Percentiles rank a stretch among this genome's conserved stretches.
phyloP scores from a whole-genome alignment of 1,284 basidiomycete genomes.

The Crucibulum cyathiforme region DNA sequence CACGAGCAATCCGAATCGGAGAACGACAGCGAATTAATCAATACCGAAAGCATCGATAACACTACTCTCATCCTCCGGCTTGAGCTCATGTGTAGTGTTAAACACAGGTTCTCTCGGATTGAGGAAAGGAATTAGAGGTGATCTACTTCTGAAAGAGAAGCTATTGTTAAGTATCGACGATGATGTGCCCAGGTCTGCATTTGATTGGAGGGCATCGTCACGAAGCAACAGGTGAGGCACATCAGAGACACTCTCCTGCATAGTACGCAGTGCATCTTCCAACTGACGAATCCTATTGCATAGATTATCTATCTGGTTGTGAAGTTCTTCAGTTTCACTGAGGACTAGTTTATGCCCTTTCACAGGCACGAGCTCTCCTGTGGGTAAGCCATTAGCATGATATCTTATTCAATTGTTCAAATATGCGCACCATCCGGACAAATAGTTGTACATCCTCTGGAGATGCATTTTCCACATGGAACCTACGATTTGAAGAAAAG shows the following conservation, averaged over 20 bases:
- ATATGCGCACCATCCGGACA: conserved; percentile 66
- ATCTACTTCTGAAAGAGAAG: too few relatives aligned
- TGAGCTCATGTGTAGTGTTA: neutral
- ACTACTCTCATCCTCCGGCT: conserved; percentile 47
- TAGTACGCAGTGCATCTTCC: conserved; percentile 56
- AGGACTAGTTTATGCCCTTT: conserved; percentile 65
- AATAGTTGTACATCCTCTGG: conserved; percentile 70
- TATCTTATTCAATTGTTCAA: neutral
- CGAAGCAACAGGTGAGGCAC: conserved; percentile 53
- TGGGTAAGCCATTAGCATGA: neutral
- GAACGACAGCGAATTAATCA: neutral
- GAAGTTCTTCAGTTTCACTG: conserved; percentile 70
- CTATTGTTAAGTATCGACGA: neutral
- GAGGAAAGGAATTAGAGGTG: too few relatives aligned
- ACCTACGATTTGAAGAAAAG: conserved; percentile 45
- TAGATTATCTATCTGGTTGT: conserved; percentile 64
- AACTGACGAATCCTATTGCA: conserved; percentile 21
- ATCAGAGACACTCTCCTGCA: conserved; percentile 55
- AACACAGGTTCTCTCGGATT: neutral
- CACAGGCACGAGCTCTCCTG: conserved; percentile 63
- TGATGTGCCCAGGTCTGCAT: neutral
- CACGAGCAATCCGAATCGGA: neutral
- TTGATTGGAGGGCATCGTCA: conserved; percentile 23
- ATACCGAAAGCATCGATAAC: conserved; percentile 65
- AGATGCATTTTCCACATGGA: conserved; percentile 74